Evolutionary conservation across 345 rosid genomes (phyloP).

Genomic region (Camelina sativa): DNA sequence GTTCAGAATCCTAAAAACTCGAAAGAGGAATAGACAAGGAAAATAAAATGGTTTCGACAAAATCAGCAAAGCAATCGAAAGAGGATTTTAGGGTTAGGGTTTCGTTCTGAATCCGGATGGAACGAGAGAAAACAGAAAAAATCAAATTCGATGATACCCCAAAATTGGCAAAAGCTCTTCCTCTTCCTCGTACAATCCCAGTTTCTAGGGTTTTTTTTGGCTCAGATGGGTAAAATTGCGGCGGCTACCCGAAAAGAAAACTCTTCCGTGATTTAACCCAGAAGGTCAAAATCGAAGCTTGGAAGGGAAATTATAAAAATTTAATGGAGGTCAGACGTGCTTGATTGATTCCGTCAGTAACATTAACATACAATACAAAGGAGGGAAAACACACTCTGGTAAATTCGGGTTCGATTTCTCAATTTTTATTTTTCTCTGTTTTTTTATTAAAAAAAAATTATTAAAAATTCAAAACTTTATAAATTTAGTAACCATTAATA

Average conservation of each 20-base stretch:
- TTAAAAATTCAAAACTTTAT: neutral
- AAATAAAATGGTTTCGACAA: neutral
- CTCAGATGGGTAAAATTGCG: constrained; percentile 10
- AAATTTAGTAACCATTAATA: neutral
- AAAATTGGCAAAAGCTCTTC: neutral
- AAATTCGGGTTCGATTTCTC: constrained; percentile 34
- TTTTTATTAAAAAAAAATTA: too few species aligned
- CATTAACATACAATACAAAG: neutral
- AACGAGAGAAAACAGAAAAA: neutral
- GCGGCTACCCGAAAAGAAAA: constrained; percentile 23
- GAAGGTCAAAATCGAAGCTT: constrained; percentile 39
- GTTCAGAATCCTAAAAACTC: neutral
- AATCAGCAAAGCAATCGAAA: constrained; percentile 21
- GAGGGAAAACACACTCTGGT: constrained; percentile 40
- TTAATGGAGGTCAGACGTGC: constrained; percentile 27
- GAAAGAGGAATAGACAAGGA: neutral
- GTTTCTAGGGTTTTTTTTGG: constrained; percentile 35
- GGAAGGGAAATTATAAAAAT: neutral
- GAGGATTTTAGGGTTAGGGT: constrained; percentile 37
- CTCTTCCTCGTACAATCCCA: constrained; percentile 26
- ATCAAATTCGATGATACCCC: constrained; percentile 8
- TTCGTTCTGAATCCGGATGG: constrained; percentile 23
- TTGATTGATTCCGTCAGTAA: constrained; percentile 31
- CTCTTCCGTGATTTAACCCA: constrained; percentile 21
- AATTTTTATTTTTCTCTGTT: neutral